phyloP scores from a whole-genome alignment of 345 rosid genomes.

The Stellera chamaejasme region DNA sequence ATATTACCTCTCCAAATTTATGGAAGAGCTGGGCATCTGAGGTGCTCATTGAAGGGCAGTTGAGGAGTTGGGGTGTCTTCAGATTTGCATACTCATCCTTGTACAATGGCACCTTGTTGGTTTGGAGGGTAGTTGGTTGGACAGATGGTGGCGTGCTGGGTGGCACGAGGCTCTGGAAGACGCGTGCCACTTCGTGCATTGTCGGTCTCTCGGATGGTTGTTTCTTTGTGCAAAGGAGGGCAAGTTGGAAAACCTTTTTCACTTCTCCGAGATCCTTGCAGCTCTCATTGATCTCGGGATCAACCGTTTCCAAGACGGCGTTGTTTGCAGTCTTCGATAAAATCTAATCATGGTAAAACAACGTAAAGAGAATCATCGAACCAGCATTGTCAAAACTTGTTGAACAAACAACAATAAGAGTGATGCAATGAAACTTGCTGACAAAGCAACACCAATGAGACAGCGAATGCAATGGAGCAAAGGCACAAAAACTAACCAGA shows the following conservation, averaged over 20 bases:
- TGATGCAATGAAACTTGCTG: neutral
- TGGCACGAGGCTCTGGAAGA: constrained; percentile 57
- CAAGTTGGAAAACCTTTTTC: constrained; percentile 89
- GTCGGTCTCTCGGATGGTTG: constrained; percentile 82
- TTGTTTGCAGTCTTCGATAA: constrained; percentile 80
- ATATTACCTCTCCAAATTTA: constrained; percentile 89
- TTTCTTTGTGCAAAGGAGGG: constrained; percentile 69
- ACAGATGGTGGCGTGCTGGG: constrained; percentile 18
- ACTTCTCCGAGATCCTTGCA: constrained; percentile 75
- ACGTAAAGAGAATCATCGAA: too few relatives aligned
- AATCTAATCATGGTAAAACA: constrained; percentile 28
- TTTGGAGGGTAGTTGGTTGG: constrained; percentile 19
- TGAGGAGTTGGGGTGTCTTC: constrained; percentile 69
- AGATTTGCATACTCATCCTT: constrained; percentile 85
- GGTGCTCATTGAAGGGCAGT: constrained; percentile 89
- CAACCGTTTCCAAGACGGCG: constrained; percentile 79
- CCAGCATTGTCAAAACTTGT: too few relatives aligned
- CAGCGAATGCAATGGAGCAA: neutral
- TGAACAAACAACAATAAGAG: neutral
- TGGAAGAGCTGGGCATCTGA: constrained; percentile 90
- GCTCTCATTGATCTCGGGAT: constrained; percentile 63
- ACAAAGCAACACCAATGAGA: too few relatives aligned
- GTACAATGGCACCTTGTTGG: constrained; percentile 46
- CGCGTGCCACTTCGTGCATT: constrained; percentile 86
- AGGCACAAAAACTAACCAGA: constrained; percentile 43